Percentiles rank a stretch among this genome's conserved stretches.
Conservation (phyloP, 2,329 filamentous ascomycete species). For the Ophiostoma australiae region DNA sequence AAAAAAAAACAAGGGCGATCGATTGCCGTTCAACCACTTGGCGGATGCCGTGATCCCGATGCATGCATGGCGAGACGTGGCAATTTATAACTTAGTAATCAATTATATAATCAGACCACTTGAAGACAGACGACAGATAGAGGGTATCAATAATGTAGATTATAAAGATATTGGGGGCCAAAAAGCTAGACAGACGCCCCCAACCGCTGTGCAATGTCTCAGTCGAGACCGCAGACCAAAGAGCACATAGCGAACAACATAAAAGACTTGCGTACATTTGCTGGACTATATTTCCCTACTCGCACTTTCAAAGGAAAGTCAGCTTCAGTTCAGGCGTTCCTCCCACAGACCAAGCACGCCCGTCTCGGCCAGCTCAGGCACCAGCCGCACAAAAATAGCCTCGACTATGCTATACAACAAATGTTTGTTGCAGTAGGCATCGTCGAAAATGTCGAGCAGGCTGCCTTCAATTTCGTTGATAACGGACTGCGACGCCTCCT, state of each 20-base stretch:
- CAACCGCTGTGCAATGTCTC: neutral
- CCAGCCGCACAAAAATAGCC: slow-evolving; percentile 69
- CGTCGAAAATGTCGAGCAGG: slow-evolving; percentile 68
- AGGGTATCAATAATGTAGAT: neutral
- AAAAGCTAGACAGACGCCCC: neutral
- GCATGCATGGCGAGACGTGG: neutral
- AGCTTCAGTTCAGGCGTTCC: slow-evolving; percentile 53
- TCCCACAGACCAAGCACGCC: slow-evolving; percentile 67
- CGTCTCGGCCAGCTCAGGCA: slow-evolving; percentile 76
- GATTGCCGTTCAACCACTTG: neutral
- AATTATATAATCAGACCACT: neutral
- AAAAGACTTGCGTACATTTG: neutral
- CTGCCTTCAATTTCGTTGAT: slow-evolving; percentile 56
- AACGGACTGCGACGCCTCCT: slow-evolving; percentile 31
- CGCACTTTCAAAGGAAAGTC: neutral
- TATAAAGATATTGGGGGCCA: neutral
- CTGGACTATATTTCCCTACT: neutral
- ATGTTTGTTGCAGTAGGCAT: slow-evolving; percentile 90
- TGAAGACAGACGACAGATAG: neutral
- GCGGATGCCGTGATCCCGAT: neutral
- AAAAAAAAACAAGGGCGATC: slow-evolving; percentile 4
- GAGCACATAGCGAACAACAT: neutral
- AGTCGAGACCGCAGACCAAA: neutral
- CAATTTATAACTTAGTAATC: neutral
- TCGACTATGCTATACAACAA: slow-evolving; percentile 79